Percentiles rank a stretch among this genome's conserved stretches.
These are phyloP conservation scores for Globisporangium rhizosaccharum DNA, from an alignment of 352 stramenopile species.

Conservation along the genomic window DNA sequence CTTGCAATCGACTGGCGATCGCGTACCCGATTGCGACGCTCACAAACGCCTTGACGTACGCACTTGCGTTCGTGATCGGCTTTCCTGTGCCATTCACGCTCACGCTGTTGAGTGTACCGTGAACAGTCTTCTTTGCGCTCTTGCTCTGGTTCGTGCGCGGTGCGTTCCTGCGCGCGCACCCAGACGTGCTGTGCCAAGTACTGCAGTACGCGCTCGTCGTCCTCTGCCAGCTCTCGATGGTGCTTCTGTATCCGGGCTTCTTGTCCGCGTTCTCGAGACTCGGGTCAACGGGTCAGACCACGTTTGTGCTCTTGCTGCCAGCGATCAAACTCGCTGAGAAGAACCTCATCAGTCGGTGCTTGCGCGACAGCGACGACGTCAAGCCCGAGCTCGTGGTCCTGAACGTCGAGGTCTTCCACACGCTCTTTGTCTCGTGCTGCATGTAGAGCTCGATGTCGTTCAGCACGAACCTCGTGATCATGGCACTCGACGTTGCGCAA, in stretches of 20 bases:
- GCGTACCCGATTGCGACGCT: not conserved
- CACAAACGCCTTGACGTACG: constrained; percentile 3
- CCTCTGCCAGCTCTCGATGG: not conserved
- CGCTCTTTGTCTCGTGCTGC: constrained; percentile 21
- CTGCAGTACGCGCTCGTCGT: not conserved
- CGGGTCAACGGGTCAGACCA: constrained; percentile 7
- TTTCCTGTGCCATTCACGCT: constrained; percentile 44
- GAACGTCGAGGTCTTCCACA: constrained; percentile 38
- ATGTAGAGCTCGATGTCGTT: constrained; percentile 19
- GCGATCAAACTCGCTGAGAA: constrained; percentile 34
- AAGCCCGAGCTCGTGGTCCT: constrained; percentile 28
- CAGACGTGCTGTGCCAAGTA: not conserved
- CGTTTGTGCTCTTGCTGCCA: constrained; percentile 21
- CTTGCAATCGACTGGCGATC: not conserved
- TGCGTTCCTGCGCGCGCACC: constrained; percentile 1
- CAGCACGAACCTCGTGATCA: constrained; percentile 22
- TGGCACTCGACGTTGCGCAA: constrained; percentile 28
- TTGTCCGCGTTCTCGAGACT: constrained; percentile 11
- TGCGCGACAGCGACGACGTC: constrained; percentile 14
- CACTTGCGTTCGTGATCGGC: constrained; percentile 15
- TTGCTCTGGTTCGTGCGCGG: not conserved
- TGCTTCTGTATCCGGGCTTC: constrained; percentile 12
- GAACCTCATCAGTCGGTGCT: constrained; percentile 21
- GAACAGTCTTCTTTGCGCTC: not conserved
- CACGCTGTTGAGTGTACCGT: not conserved